These are phyloP conservation scores for Pseudonectria buxi DNA, from an alignment of 2,329 filamentous ascomycete genomes.

Conservation along the genomic window DNA sequence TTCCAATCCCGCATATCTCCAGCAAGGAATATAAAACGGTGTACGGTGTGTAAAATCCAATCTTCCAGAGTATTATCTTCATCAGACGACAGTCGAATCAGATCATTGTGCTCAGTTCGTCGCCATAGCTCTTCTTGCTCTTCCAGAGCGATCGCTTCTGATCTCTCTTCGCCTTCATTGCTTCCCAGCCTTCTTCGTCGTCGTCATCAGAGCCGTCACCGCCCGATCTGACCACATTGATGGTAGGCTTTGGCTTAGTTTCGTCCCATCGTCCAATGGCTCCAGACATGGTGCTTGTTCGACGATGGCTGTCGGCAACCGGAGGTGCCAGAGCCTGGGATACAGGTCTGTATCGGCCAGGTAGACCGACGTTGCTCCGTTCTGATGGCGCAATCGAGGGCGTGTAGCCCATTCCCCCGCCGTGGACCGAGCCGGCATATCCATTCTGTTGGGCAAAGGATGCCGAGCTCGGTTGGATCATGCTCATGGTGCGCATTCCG, in stretches of 20 bases:
- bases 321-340: constrained; percentile 48
- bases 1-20: constrained; percentile 17
- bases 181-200: constrained; percentile 62
- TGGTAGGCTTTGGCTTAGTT: constrained; percentile 26
- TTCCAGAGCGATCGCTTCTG: constrained; percentile 62
- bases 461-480: constrained; percentile 63
- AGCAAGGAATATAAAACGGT: constrained; percentile 17
- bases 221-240: constrained; percentile 34
- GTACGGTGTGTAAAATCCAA: constrained; percentile 19
- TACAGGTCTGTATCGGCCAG: constrained; percentile 85
- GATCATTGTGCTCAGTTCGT: constrained; percentile 43
- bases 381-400: constrained; percentile 93
- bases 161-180: constrained; percentile 62
- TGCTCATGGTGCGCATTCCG: constrained; percentile 68
- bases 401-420: constrained; percentile 57
- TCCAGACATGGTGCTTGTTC: constrained; percentile 29
- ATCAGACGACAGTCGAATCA: constrained; percentile 15
- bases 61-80: constrained; percentile 14
- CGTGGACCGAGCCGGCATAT: constrained; percentile 25
- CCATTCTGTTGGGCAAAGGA: constrained; percentile 48
- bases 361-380: constrained; percentile 86
- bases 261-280: constrained; percentile 25
- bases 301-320: constrained; percentile 25
- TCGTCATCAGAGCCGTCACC: constrained; percentile 46
- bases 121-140: constrained; percentile 49